These are phyloP conservation scores for Cytospora piceae DNA, from an alignment of 2,329 filamentous ascomycete genomes.

Conservation along the genomic window DNA sequence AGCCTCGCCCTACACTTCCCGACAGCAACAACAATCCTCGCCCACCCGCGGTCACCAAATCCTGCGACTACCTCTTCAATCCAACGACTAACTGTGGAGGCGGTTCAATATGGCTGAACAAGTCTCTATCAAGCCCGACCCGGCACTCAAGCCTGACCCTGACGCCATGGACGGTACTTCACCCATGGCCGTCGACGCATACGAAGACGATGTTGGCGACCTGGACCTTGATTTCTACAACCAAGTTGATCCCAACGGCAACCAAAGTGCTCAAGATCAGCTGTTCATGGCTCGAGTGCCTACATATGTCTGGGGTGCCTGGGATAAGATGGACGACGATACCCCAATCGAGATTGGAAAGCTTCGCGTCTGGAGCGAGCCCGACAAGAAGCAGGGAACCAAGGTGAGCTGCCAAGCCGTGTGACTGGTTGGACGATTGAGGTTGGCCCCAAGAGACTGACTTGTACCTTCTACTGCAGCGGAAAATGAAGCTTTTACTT, in stretches of 20 bases:
- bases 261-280: constrained; percentile 43
- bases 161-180: constrained; percentile 43
- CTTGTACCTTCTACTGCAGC: constrained; percentile 34
- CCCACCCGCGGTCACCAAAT: background rate
- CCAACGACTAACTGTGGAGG: no score
- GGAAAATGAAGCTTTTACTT: constrained; percentile 68
- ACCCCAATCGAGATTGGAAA: constrained; percentile 82
- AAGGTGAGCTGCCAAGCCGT: constrained; percentile 6
- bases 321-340: constrained; percentile 76
- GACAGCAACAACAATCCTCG: background rate
- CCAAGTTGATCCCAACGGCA: constrained; percentile 37
- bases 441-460: background rate
- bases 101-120: constrained; percentile 29
- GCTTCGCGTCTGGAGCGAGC: constrained; percentile 62
- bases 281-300: constrained; percentile 79
- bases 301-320: constrained; percentile 78
- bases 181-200: constrained; percentile 56
- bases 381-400: constrained; percentile 44
- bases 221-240: constrained; percentile 63
- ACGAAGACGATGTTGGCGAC: constrained; percentile 65
- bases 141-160: constrained; percentile 50
- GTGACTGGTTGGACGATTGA: background rate
- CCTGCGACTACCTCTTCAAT: background rate
- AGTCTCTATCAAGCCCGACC: constrained; percentile 49
- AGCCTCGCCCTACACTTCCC: background rate